Conservation (phyloP, 2,329 filamentous ascomycete species). For the Ophiostoma novo-ulmi region DNA sequence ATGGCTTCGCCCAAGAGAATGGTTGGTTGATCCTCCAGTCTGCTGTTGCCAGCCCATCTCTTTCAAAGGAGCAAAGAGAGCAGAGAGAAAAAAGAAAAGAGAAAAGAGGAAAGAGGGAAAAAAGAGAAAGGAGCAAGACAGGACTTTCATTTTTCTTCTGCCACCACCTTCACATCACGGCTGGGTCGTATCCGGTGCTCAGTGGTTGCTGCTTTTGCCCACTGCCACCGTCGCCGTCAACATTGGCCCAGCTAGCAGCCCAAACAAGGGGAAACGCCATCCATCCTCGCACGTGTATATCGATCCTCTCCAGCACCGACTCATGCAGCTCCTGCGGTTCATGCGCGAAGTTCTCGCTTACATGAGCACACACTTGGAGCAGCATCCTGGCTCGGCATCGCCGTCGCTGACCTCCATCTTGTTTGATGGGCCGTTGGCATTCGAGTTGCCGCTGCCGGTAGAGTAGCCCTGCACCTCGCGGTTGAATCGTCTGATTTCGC, state of each 20-base stretch:
- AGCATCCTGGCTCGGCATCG: slow-evolving; percentile 69
- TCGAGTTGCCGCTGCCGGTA: slow-evolving; percentile 60
- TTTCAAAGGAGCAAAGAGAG: not conserved
- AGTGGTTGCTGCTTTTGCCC: not conserved
- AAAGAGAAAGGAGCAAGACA: not conserved
- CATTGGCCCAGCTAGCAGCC: not conserved
- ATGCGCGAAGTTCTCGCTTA: slow-evolving; percentile 14
- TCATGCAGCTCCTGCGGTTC: not conserved
- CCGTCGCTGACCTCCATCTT: slow-evolving; percentile 76
- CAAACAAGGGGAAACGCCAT: not conserved
- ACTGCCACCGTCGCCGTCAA: slow-evolving; percentile 1
- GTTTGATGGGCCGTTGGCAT: slow-evolving; percentile 54
- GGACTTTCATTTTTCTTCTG: slow-evolving; percentile 8
- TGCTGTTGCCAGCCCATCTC: slow-evolving; percentile 12
- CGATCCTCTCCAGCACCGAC: not conserved
- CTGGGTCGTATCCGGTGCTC: not conserved
- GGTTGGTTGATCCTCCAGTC: not conserved
- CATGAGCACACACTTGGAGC: slow-evolving; percentile 42
- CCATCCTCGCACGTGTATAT: not conserved
- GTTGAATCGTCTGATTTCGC: slow-evolving; percentile 97
- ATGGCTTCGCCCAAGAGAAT: not conserved
- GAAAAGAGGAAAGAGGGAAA: not conserved
- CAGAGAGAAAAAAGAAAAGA: not conserved
- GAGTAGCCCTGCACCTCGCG: slow-evolving; percentile 92
- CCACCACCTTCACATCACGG: not conserved